Evolutionary conservation across 169 alveolate species (phyloP).

Genomic region (Besnoitia besnoiti): DNA sequence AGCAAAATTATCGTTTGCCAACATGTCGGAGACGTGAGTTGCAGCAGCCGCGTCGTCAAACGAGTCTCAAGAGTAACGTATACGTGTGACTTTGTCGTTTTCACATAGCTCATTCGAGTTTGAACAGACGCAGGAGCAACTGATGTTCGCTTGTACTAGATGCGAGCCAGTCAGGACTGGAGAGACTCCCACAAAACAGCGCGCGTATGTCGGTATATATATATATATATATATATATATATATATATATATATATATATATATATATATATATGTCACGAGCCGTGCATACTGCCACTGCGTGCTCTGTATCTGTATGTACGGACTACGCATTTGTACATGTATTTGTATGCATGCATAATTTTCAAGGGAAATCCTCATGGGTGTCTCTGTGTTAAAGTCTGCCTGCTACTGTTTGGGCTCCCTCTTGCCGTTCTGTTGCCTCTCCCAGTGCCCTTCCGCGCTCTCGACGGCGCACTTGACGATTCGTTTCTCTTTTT

Average conservation of each 20-base stretch:
- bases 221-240: too few species aligned
- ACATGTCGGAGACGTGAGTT: background rate
- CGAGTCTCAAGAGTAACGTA: too few species aligned
- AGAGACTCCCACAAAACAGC: background rate
- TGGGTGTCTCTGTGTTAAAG: background rate
- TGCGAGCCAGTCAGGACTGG: too few species aligned
- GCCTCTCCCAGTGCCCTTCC: background rate
- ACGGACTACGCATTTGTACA: too few species aligned
- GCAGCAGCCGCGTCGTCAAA: too few species aligned
- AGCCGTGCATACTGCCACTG: background rate
- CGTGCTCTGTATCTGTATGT: too few species aligned
- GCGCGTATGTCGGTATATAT: background rate
- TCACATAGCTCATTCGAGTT: too few species aligned
- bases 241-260: too few species aligned
- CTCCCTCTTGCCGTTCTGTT: background rate
- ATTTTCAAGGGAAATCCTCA: background rate
- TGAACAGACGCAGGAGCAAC: too few species aligned
- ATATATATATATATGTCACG: too few species aligned
- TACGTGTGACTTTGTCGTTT: too few species aligned
- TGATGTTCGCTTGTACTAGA: too few species aligned
- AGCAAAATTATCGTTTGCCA: background rate
- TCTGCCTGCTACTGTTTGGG: background rate
- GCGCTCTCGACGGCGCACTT: background rate
- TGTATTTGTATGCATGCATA: background rate
- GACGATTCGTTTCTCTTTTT: background rate